Conservation (phyloP, 2,329 filamentous ascomycete species). For the Lachnellula cervina region DNA sequence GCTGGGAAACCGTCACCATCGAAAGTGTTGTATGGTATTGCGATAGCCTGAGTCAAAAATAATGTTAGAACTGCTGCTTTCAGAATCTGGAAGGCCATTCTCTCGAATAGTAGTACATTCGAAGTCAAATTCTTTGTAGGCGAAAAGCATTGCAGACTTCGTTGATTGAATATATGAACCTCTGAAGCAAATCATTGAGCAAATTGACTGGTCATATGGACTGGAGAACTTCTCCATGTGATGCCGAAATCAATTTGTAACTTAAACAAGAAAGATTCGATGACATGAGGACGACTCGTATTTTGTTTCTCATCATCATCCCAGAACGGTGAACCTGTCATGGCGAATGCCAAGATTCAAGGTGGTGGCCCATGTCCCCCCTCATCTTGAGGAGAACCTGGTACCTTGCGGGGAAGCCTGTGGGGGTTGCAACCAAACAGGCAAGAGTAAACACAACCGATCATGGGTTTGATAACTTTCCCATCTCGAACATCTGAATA, state of each 20-base stretch:
- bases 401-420: background rate
- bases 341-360: background rate
- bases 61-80: background rate
- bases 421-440: too few relatives aligned
- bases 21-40: slow-evolving; percentile 13
- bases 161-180: too few relatives aligned
- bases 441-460: too few relatives aligned
- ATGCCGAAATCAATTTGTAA: background rate
- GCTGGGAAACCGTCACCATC: slow-evolving; percentile 16
- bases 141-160: too few relatives aligned
- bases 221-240: background rate
- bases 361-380: background rate
- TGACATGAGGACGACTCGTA: background rate
- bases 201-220: background rate
- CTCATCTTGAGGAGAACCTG: background rate
- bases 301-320: background rate
- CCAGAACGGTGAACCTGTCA: background rate
- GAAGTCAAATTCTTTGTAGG: too few relatives aligned
- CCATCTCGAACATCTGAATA: too few relatives aligned
- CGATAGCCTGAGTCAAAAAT: background rate
- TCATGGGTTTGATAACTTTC: too few relatives aligned
- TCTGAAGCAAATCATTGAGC: too few relatives aligned
- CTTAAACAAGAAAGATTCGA: background rate
- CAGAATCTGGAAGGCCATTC: background rate
- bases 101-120: background rate